Base-by-base conservation (phyloP, 2,329 filamentous ascomycete species). In the Rhynchosporium agropyri region DNA sequence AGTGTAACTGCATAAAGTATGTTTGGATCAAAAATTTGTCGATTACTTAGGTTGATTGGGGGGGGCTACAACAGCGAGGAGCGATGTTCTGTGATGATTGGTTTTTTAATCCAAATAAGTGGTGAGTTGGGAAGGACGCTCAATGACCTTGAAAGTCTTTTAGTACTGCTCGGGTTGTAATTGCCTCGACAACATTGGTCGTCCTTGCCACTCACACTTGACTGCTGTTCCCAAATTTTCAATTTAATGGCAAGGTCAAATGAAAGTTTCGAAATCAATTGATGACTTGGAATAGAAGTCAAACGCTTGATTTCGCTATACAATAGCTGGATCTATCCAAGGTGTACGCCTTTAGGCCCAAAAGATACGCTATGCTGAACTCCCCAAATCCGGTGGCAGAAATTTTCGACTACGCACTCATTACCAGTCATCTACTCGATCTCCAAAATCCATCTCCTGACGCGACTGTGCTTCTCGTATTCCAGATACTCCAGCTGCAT, bases 11-110 rank as follows among this genome's bases (percentile, higher is more conserved):
- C 15, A 33, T 54, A 54, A 42, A 13, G 33, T 54, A 54, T 54
- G 51, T 54, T 54, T 54, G 36, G 51, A 54, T 54, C 51, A 36
- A 54, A 54, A 54, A 40, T 12, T 20, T 54, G 26, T 42, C 50
- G 20, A 40, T 15, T 54, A 20, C 4, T 29, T 42, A 36, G 51
- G 28, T 20, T 29, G 40, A 15, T 43, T 1, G 33, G 9, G 33
- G 2, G 9, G n/a, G 3, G 40, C 40, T 20, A 54, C 51, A 42
- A 54, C 51, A 42, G 38, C 36, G 36, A 29, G 0, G 20, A 54
- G 9, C 20, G 13, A 42, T 40, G 51, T 33, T 33, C 28, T 54
- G 50, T 53, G 50, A 40, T 54, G 36, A 54, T 40, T 46, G 43
- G 8, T 46, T n/a, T 54, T 54, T 33, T 40, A 20, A 3, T 54